phyloP scores from a whole-genome alignment of 495 filamentous ascomycete species.

The Diplogelasinospora grovesii region DNA sequence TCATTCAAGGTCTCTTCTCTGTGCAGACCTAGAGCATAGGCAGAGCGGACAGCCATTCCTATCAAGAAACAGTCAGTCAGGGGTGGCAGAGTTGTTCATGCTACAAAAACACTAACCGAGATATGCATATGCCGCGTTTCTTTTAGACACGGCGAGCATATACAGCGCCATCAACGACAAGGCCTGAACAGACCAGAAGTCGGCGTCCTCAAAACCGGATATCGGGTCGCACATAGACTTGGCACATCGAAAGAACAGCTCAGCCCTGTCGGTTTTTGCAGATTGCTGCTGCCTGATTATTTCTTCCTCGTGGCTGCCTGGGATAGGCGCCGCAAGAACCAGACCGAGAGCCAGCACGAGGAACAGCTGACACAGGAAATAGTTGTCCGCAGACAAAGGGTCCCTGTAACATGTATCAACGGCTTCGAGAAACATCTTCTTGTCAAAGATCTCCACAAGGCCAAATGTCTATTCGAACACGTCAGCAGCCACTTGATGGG shows the following conservation, averaged over 20 bases:
- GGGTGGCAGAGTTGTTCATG: too few relatives aligned
- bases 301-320: slow-evolving; percentile 38
- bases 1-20: slow-evolving; percentile 50
- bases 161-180: slow-evolving; percentile 55
- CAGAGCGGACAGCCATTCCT: slow-evolving; percentile 60
- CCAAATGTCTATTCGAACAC: slow-evolving; percentile 44
- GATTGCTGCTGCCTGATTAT: slow-evolving; percentile 46
- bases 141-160: slow-evolving; percentile 48
- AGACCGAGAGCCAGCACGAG: slow-evolving; percentile 55
- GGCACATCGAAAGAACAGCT: slow-evolving; percentile 54
- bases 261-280: slow-evolving; percentile 43
- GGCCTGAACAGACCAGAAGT: slow-evolving; percentile 58
- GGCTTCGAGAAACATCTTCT: slow-evolving; percentile 37
- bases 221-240: slow-evolving; percentile 47
- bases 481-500: slow-evolving; percentile 7
- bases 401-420: slow-evolving; percentile 48
- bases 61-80: neutral
- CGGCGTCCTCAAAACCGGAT: slow-evolving; percentile 54
- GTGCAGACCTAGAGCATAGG: slow-evolving; percentile 54
- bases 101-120: slow-evolving; percentile 33
- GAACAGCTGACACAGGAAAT: slow-evolving; percentile 49
- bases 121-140: slow-evolving; percentile 56
- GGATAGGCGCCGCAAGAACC: slow-evolving; percentile 46
- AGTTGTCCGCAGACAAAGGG: slow-evolving; percentile 40
- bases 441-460: slow-evolving; percentile 50